Evolutionary conservation across 768 basidiomycete genomes (phyloP), one percentile per base, ranked within the genome.

Genomic region (Lentinula aciculospora): DNA sequence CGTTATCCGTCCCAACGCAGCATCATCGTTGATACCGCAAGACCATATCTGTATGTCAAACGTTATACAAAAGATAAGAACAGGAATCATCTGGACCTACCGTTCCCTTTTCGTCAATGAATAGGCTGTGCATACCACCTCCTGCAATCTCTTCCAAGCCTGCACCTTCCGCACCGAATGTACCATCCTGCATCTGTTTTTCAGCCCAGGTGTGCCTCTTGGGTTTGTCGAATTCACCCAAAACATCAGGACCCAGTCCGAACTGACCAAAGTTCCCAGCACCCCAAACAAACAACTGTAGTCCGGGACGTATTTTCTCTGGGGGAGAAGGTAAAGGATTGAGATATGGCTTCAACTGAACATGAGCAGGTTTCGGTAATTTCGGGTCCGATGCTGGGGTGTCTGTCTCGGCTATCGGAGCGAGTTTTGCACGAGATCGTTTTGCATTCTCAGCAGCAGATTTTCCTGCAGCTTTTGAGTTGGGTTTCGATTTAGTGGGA

Each of bases 261-360:
- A 97, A 89, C 70, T 98, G 95, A 29, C 94, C 95, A 74, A 94
- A 93, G 71, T 96, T 94, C 27, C 94, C 94, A 10, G 88, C 85
- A 6, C 96, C 96, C 83, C 91, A 98, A 7, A 82, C 86, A 62
- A 94, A 96, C 17, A 94, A 76, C 40, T 86, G 79, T 13, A 83
- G 79, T 32, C 86, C 77, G 19, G 92, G 93, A 44, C 85, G 80
- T 45, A 74, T 64, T 57, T 81, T 80, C 47, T 74, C 66, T 8
- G 82, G 81, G 28, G 84, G 78, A 6, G 74, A 70, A 15, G 88
- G 90, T 3, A 92, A 75, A 7, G 82, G 74, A 62, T 87, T 89
- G 65, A 87, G 80, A 60, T 85, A 85, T 3, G 84, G 82, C 62
- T 79, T 81, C 12, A 67, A 56, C 56, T 81, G 78, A 1, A 72